Conservation (phyloP, 208 protist genomes). For the Trypanosoma lewisi region DNA sequence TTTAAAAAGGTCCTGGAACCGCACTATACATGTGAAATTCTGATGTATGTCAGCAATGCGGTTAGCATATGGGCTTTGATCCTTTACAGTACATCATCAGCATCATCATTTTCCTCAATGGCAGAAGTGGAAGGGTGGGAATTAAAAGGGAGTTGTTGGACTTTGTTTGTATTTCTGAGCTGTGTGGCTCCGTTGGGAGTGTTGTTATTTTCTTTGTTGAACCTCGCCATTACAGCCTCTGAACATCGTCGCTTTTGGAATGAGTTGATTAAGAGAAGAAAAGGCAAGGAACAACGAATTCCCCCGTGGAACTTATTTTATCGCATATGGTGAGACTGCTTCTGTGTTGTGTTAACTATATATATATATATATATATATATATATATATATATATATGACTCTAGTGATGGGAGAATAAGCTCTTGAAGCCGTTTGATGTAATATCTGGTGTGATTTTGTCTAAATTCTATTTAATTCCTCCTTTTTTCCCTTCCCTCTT, state of each 20-base stretch:
- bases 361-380: no score
- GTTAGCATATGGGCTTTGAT: constrained; percentile 21
- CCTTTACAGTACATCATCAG: not conserved
- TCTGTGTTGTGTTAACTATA: no score
- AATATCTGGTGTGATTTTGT: no score
- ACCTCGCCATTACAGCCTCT: constrained; percentile 63
- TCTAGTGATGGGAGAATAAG: not conserved
- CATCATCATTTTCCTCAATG: no score
- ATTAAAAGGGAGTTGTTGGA: not conserved
- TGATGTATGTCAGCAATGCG: constrained; percentile 57
- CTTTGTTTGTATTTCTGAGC: constrained; percentile 18
- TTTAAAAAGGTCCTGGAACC: constrained; percentile 63
- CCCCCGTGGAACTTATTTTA: constrained; percentile 54
- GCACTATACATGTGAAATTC: constrained; percentile 76
- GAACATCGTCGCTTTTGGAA: constrained; percentile 75
- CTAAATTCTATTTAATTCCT: constrained; percentile 1
- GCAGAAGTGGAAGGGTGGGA: not conserved
- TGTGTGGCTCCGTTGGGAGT: constrained; percentile 37
- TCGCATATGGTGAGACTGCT: constrained; percentile 28
- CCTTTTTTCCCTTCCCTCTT: constrained; percentile 21
- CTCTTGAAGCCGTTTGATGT: no score
- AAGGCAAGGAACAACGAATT: constrained; percentile 9
- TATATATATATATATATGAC: constrained; percentile 9
- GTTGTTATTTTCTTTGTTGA: constrained; percentile 51
- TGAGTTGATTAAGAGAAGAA: constrained; percentile 30